phyloP scores from a whole-genome alignment of 2,329 filamentous ascomycete genomes.

The Neonectria hederae region DNA sequence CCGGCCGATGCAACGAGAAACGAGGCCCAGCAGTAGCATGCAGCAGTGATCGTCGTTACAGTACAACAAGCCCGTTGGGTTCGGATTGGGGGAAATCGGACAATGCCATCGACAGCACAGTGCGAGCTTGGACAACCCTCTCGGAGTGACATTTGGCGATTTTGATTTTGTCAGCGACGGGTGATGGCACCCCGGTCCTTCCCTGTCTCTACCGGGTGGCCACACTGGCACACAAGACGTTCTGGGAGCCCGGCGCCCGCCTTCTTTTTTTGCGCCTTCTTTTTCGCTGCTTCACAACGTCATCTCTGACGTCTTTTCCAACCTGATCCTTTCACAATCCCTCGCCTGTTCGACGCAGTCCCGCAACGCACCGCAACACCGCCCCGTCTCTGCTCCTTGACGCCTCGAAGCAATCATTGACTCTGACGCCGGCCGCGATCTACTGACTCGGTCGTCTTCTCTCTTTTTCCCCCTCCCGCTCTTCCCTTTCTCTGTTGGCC shows the following conservation, averaged over 20 bases:
- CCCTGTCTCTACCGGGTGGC: constrained; percentile 27
- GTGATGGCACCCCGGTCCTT: constrained; percentile 19
- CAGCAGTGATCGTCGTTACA: constrained; percentile 14
- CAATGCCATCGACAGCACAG: constrained; percentile 39
- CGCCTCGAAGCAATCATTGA: constrained; percentile 32
- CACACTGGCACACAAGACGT: constrained; percentile 37
- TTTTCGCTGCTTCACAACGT: constrained; percentile 54
- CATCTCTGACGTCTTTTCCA: constrained; percentile 60
- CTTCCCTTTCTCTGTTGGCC: constrained; percentile 2
- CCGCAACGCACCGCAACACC: constrained; percentile 42
- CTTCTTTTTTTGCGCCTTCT: constrained; percentile 49
- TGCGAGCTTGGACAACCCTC: constrained; percentile 11
- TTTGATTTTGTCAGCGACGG: constrained; percentile 26
- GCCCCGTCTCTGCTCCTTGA: constrained; percentile 38
- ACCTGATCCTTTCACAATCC: constrained; percentile 50
- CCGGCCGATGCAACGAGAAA: neutral
- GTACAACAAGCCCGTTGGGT: constrained; percentile 23
- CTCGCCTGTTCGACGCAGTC: constrained; percentile 46
- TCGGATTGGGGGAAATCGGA: constrained; percentile 37
- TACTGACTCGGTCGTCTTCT: constrained; percentile 29
- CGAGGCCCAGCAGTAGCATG: neutral
- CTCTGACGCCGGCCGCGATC: constrained; percentile 37
- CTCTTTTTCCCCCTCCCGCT: constrained; percentile 4
- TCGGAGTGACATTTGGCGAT: neutral
- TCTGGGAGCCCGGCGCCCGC: constrained; percentile 46